phyloP scores from a whole-genome alignment of 228 moss, liverwort and hornwort genomes.

The Sphagnum fallax region DNA sequence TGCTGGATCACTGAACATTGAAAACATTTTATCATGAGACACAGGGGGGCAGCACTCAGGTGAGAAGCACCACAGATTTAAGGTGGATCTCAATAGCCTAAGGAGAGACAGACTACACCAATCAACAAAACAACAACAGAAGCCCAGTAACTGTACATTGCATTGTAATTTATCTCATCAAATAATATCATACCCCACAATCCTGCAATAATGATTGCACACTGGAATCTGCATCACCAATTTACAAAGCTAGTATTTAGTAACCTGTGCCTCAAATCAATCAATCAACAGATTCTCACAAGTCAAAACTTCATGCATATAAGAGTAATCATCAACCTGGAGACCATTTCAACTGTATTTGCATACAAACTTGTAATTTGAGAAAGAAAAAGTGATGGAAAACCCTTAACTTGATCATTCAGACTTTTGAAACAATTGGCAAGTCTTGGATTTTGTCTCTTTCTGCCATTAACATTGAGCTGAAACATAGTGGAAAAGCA shows the following conservation, averaged over 20 bases:
- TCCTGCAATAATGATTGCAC: conserved; percentile 19
- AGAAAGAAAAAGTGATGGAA: not conserved
- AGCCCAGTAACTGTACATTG: not conserved
- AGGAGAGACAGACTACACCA: too few relatives aligned
- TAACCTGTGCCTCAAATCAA: not conserved
- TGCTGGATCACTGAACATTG: too few relatives aligned
- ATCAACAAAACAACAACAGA: not conserved
- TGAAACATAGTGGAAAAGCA: not conserved
- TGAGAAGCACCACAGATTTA: not conserved
- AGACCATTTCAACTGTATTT: too few relatives aligned
- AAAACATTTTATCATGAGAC: too few relatives aligned
- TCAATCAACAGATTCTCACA: too few relatives aligned
- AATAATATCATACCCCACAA: conserved; percentile 25
- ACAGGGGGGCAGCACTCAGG: not conserved
- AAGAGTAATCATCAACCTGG: too few relatives aligned
- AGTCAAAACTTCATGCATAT: too few relatives aligned
- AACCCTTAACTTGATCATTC: not conserved
- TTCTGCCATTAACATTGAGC: not conserved
- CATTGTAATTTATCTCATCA: conserved; percentile 6
- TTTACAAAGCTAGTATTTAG: not conserved
- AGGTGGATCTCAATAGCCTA: not conserved
- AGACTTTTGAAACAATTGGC: not conserved
- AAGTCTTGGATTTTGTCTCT: not conserved
- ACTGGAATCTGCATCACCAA: conserved; percentile 15
- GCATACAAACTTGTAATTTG: not conserved